Base-by-base conservation (phyloP, 768 basidiomycete genomes). In the Psilocybe subaeruginosa region DNA sequence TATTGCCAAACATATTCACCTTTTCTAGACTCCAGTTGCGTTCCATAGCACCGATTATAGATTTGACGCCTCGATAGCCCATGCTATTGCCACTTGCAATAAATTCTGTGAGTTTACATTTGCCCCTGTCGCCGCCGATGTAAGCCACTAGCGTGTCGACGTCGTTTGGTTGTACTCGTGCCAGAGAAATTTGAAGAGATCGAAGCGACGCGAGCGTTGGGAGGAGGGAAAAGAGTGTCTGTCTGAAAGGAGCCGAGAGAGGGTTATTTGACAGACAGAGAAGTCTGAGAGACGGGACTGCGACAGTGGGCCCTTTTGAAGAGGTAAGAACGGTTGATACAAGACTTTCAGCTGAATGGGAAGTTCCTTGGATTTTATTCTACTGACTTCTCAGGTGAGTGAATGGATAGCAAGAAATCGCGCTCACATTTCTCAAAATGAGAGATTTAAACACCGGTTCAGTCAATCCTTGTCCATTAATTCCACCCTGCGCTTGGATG, bases 61-160 rank as follows among this genome's bases (percentile, higher is more conserved):
- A 23, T 43, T 59, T 58, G 17, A 67, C 17, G 8, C 66, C 68
- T 16, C 47, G 51, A 39, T 64, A 63, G 9, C 64, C 60, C 51
- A 69, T 57, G n/a, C 41, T 16, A 27, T 69, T 69, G 30, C 59
- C 66, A 41, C 50, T 69, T 12, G 65, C 66, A 9, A 64, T 45
- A 3, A 69, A 45, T 43, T 63, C 58, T 17, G 37, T 47, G 11
- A 68, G 47, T n/a, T 49, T 60, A 48, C 67, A 68, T 35, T 50
- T 54, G 33, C 52, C 51, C 14, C 16, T 59, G 19, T 29, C 30
- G 45, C 56, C n/a, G 4, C 45, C 45, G 27, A 69, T 59, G 27
- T 66, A 66, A 1, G 11, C 12, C 0, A 62, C 58, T 1, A 69
- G 43, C 1, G 57, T 37, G 7, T 37, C 47, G 7, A 61, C 61